Evolutionary conservation across 169 alveolate species (phyloP).

Genomic region (Blepharisma undulans): DNA sequence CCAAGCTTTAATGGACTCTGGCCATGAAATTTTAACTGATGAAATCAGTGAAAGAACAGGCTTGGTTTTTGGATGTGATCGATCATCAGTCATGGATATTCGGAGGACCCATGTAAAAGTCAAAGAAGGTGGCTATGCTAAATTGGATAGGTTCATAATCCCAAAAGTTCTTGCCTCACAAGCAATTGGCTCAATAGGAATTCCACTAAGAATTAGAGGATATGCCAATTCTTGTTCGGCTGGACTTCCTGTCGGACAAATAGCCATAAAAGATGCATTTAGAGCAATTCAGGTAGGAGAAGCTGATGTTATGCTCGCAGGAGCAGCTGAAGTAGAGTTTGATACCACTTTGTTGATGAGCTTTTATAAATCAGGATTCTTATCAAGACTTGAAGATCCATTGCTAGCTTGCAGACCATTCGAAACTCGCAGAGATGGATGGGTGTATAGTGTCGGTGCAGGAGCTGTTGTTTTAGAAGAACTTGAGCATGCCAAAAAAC

Average conservation of each 20-base stretch:
- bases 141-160: conserved; percentile 3
- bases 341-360: conserved; percentile 80
- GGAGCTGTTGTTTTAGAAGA: conserved; percentile 87
- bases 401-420: conserved; percentile 87
- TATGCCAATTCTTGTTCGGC: conserved; percentile 27
- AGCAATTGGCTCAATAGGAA: conserved; percentile 4
- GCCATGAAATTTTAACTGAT: not conserved
- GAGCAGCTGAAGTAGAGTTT: conserved; percentile 85
- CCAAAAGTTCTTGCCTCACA: conserved; percentile 20
- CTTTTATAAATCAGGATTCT: conserved; percentile 78
- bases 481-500: conserved; percentile 82
- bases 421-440: conserved; percentile 88
- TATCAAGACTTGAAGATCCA: conserved; percentile 80
- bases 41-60: not conserved
- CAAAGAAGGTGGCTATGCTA: not conserved
- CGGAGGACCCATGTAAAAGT: not conserved
- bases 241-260: conserved; percentile 86
- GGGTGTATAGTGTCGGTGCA: conserved; percentile 89
- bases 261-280: conserved; percentile 83
- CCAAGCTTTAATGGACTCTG: conserved; percentile 22
- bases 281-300: conserved; percentile 74
- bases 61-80: not conserved
- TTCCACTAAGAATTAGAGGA: not conserved
- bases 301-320: conserved; percentile 84
- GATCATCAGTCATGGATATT: conserved; percentile 5